Evolutionary conservation across 2,329 filamentous ascomycete genomes (phyloP).

Genomic region (Penicillium paneum): DNA sequence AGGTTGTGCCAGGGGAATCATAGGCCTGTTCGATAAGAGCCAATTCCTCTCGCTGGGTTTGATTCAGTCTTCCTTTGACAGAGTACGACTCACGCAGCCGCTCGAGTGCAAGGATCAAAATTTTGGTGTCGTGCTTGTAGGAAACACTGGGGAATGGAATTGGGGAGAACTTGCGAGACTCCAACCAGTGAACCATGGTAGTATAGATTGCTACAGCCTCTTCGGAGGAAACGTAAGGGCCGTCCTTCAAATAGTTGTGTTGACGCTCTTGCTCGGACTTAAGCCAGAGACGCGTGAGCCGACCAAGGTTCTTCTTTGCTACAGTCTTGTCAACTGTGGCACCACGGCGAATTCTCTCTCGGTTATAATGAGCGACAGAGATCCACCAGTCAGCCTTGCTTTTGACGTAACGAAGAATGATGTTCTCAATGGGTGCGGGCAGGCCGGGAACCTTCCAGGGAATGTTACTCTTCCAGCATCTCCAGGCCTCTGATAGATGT

Average conservation of each 20-base stretch:
- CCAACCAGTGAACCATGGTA: constrained; percentile 96
- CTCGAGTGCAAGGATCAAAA: constrained; percentile 91
- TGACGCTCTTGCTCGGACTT: constrained; percentile 98
- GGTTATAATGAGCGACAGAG: constrained; percentile 97
- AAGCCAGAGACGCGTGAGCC: constrained; percentile 90
- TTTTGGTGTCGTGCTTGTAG: constrained; percentile 99
- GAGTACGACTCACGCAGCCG: constrained; percentile 93
- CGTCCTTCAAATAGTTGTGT: constrained; percentile 99
- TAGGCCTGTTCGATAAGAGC: constrained; percentile 98
- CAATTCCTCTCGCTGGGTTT: constrained; percentile 94
- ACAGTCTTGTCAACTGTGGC: constrained; percentile 99
- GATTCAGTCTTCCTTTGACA: constrained; percentile 92
- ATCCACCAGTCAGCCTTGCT: constrained; percentile 99
- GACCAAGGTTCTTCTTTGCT: constrained; percentile 97
- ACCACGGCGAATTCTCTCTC: constrained; percentile 91
- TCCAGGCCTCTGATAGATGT: constrained; percentile 96
- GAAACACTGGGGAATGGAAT: constrained; percentile 98
- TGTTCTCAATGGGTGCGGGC: constrained; percentile 96
- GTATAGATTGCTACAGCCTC: constrained; percentile 99
- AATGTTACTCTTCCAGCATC: constrained; percentile 99
- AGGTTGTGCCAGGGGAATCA: constrained; percentile 90
- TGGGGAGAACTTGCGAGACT: constrained; percentile 96
- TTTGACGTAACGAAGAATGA: constrained; percentile 97
- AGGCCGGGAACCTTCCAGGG: constrained; percentile 98
- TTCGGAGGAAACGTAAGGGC: constrained; percentile 95